Percentiles rank a stretch among this genome's conserved stretches.
phyloP scores from a whole-genome alignment of 169 alveolate species.

The Plasmodium vivax region DNA sequence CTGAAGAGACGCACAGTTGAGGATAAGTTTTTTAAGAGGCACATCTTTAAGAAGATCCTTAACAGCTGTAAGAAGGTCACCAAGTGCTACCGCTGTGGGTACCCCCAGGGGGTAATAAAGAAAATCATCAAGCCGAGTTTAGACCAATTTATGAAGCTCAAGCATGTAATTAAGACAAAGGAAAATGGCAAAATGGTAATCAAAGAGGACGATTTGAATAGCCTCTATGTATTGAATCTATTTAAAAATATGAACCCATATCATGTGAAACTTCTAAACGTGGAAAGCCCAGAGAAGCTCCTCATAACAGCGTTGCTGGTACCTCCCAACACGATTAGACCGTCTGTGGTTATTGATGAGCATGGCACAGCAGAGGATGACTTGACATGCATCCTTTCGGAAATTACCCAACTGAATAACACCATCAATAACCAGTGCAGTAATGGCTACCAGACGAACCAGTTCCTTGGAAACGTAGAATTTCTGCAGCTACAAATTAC shows the following conservation, averaged over 20 bases:
- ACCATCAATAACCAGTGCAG: slow-evolving; percentile 87
- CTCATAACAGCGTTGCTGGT: slow-evolving; percentile 93
- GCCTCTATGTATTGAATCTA: slow-evolving; percentile 90
- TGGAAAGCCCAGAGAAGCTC: slow-evolving; percentile 94
- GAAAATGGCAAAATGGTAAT: slow-evolving; percentile 84
- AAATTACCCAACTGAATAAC: slow-evolving; percentile 89
- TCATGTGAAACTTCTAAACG: slow-evolving; percentile 93
- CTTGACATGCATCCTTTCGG: slow-evolving; percentile 93
- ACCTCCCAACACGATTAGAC: slow-evolving; percentile 98
- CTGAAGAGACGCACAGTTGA: slow-evolving; percentile 80
- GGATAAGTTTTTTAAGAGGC: slow-evolving; percentile 83
- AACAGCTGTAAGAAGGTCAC: slow-evolving; percentile 88
- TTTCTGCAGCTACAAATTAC: slow-evolving; percentile 91
- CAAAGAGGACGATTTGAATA: slow-evolving; percentile 92
- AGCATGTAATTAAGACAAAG: slow-evolving; percentile 84
- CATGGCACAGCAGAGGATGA: slow-evolving; percentile 96
- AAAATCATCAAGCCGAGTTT: slow-evolving; percentile 87
- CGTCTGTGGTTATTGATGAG: slow-evolving; percentile 94
- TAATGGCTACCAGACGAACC: slow-evolving; percentile 89
- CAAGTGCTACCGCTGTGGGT: slow-evolving; percentile 87
- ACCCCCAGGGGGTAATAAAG: slow-evolving; percentile 89
- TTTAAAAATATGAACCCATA: slow-evolving; percentile 91
- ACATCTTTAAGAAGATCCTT: slow-evolving; percentile 85
- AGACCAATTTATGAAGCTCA: slow-evolving; percentile 91
- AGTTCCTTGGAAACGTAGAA: slow-evolving; percentile 90